Percentiles rank a stretch among this genome's conserved stretches.
Evolutionary conservation across 768 basidiomycete genomes (phyloP).

Genomic region (Mycena filopes): DNA sequence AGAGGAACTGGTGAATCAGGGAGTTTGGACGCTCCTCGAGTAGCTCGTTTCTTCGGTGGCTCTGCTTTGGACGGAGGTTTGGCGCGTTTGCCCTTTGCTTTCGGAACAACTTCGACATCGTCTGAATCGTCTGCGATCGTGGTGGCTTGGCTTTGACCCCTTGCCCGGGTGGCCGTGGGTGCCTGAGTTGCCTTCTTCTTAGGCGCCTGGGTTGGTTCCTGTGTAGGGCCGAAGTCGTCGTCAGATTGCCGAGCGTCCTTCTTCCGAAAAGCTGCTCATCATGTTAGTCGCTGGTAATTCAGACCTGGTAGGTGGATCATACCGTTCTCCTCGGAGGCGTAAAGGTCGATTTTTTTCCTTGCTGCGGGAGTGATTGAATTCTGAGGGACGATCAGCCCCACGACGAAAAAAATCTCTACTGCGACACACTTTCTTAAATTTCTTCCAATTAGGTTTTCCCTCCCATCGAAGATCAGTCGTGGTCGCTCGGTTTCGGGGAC

Average conservation of each 20-base stretch:
- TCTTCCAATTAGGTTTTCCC: conserved; percentile 76
- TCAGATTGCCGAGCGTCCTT: conserved; percentile 38
- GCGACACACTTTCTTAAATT: conserved; percentile 69
- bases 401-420: neutral
- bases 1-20: conserved; percentile 42
- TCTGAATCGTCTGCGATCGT: conserved; percentile 53
- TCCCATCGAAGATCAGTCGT: conserved; percentile 52
- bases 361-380: conserved; percentile 30
- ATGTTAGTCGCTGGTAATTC: conserved; percentile 13
- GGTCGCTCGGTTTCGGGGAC: conserved; percentile 31
- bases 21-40: conserved; percentile 26
- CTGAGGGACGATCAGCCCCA: conserved; percentile 2
- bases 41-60: conserved; percentile 33
- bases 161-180: conserved; percentile 36
- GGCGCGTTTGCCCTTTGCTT: conserved; percentile 40
- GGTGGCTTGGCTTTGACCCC: conserved; percentile 36
- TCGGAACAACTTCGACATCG: conserved; percentile 36
- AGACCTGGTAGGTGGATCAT: conserved; percentile 28
- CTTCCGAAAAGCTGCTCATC: conserved; percentile 68
- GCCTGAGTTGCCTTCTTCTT: conserved; percentile 29
- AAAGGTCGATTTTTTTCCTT: conserved; percentile 59
- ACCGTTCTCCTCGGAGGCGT: conserved; percentile 62
- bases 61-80: conserved; percentile 46
- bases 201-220: conserved; percentile 29
- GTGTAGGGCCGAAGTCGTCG: conserved; percentile 34